Conservation (phyloP, 352 stramenopile species). For the Plasmopara viticola region DNA sequence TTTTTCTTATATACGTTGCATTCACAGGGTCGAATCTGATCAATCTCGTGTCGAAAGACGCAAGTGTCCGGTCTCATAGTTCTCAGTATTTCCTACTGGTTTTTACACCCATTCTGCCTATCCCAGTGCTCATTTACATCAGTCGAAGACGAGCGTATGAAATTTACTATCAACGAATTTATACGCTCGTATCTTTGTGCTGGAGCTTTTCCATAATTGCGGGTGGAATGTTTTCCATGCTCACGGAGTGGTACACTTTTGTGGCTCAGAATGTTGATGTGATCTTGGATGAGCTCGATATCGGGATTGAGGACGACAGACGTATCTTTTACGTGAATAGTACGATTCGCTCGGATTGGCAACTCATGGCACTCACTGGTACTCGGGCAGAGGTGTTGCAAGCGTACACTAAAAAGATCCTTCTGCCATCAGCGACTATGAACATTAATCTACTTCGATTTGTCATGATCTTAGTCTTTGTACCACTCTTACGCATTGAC, state of each 20-base stretch:
- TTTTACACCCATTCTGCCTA: slow-evolving; percentile 57
- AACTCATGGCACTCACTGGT: slow-evolving; percentile 49
- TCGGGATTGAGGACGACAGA: slow-evolving; percentile 23
- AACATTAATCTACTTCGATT: slow-evolving; percentile 77
- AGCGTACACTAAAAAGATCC: slow-evolving; percentile 54
- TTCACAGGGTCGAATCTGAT: slow-evolving; percentile 69
- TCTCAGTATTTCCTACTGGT: slow-evolving; percentile 62
- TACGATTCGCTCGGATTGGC: slow-evolving; percentile 37
- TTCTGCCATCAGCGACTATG: slow-evolving; percentile 61
- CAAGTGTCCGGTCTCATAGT: slow-evolving; percentile 40
- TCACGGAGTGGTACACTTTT: slow-evolving; percentile 78
- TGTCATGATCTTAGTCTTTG: slow-evolving; percentile 73
- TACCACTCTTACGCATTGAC: slow-evolving; percentile 67
- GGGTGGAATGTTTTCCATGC: slow-evolving; percentile 77
- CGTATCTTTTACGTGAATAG: slow-evolving; percentile 58
- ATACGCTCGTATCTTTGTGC: slow-evolving; percentile 56
- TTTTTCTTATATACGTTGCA: slow-evolving; percentile 66
- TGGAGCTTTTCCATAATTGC: slow-evolving; percentile 72
- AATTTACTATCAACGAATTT: slow-evolving; percentile 67
- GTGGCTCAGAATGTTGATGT: slow-evolving; percentile 59
- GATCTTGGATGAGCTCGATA: slow-evolving; percentile 51
- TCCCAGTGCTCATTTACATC: slow-evolving; percentile 63
- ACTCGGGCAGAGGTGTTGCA: slow-evolving; percentile 54
- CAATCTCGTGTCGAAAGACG: slow-evolving; percentile 59
- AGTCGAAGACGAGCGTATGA: slow-evolving; percentile 56